Evolutionary conservation across 192 early-diverging fungal genomes (phyloP).

Genomic region (Chytriomyces sp.): DNA sequence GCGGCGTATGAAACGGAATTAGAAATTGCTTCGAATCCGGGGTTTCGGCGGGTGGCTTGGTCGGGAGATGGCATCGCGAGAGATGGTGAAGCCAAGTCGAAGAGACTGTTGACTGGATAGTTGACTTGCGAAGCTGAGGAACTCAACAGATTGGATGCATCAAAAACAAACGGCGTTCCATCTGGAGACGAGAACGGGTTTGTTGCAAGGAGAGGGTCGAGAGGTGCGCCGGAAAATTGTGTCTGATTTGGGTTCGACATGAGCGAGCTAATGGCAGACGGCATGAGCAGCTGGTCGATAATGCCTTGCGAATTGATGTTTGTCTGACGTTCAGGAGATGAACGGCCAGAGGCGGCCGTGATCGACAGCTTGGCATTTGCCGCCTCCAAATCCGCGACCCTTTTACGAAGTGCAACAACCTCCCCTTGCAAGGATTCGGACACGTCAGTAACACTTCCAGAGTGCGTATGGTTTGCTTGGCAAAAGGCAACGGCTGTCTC

Average conservation of each 20-base stretch:
- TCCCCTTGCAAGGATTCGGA: background rate
- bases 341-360: background rate
- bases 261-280: background rate
- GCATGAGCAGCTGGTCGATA: background rate
- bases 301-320: background rate
- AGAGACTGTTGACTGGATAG: background rate
- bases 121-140: background rate
- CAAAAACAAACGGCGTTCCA: background rate
- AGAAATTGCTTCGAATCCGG: too few relatives aligned
- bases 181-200: background rate
- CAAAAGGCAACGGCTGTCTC: background rate
- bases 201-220: background rate
- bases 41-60: too few relatives aligned
- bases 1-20: too few relatives aligned
- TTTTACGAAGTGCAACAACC: conserved; percentile 7
- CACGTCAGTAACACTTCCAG: too few relatives aligned
- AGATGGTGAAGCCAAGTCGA: background rate
- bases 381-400: conserved; percentile 3
- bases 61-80: background rate
- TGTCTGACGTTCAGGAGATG: background rate
- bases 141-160: background rate
- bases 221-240: background rate
- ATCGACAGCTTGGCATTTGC: background rate
- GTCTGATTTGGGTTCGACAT: background rate
- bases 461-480: too few relatives aligned